phyloP scores from a whole-genome alignment of 176 grass and related monocot genomes.

The Metroxylon sagu region DNA sequence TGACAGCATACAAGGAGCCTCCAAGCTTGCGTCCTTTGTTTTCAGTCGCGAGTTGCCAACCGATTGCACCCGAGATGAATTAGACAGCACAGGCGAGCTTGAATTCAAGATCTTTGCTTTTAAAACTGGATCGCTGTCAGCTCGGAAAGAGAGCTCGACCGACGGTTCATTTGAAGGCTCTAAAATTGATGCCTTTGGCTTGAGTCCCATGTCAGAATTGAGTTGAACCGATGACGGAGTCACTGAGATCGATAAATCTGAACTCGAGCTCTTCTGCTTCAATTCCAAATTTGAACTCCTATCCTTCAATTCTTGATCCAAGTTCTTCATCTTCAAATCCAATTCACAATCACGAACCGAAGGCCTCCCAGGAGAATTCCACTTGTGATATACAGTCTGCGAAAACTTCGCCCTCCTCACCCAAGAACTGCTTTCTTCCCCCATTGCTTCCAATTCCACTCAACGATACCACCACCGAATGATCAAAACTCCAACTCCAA shows the following conservation, averaged over 20 bases:
- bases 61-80: background rate
- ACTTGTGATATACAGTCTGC: slow-evolving; percentile 46
- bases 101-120: no score
- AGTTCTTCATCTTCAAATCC: slow-evolving; percentile 23
- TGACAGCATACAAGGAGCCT: slow-evolving; percentile 10
- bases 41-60: slow-evolving; percentile 7
- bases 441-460: slow-evolving; percentile 26
- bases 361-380: slow-evolving; percentile 32
- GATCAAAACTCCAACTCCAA: background rate
- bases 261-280: slow-evolving; percentile 21
- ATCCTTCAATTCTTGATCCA: slow-evolving; percentile 23
- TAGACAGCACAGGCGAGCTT: no score
- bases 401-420: slow-evolving; percentile 70
- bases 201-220: background rate
- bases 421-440: slow-evolving; percentile 74
- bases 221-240: background rate
- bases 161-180: no score
- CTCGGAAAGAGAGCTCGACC: no score
- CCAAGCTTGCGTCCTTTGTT: slow-evolving; percentile 7
- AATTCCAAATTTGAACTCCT: slow-evolving; percentile 20
- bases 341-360: slow-evolving; percentile 34
- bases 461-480: background rate
- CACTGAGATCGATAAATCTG: background rate
- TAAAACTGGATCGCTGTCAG: no score
- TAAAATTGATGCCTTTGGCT: no score